phyloP scores from a whole-genome alignment of 2,329 filamentous ascomycete species.

The Penicillium psychrosexuale region DNA sequence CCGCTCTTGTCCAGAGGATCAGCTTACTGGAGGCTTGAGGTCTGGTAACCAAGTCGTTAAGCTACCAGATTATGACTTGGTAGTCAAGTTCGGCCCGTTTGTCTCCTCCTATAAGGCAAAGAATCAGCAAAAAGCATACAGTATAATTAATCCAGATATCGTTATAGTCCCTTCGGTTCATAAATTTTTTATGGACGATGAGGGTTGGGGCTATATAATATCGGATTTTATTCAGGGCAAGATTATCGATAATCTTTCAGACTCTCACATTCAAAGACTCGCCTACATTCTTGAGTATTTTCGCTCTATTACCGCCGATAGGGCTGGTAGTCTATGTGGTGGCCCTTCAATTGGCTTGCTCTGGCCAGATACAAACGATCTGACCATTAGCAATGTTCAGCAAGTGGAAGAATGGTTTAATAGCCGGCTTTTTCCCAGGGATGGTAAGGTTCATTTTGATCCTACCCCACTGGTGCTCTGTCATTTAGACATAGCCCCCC shows the following conservation, averaged over 20 bases:
- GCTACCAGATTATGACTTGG: not conserved
- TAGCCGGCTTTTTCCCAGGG: not conserved
- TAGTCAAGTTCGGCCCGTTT: not conserved
- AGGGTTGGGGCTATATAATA: not conserved
- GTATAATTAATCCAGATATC: not conserved
- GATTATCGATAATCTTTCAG: not conserved
- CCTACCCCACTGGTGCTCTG: not conserved
- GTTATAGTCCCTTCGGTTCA: not conserved
- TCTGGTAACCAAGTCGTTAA: not conserved
- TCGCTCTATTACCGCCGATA: not conserved
- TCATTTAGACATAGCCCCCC: not conserved
- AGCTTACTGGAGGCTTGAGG: not conserved
- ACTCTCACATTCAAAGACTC: not conserved
- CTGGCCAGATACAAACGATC: not conserved
- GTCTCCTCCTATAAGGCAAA: not conserved
- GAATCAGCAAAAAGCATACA: not conserved
- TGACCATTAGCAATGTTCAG: not conserved
- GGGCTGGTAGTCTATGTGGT: not conserved
- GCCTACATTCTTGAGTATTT: not conserved
- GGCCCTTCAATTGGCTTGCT: not conserved
- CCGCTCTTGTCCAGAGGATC: not conserved
- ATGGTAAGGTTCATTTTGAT: not conserved
- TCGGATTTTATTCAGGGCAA: not conserved
- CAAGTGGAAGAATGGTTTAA: not conserved
- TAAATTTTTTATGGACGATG: not conserved